Evolutionary conservation across 306 rosid species (phyloP), one percentile per base, ranked within the genome.

Genomic region (Boehmeria nivea): DNA sequence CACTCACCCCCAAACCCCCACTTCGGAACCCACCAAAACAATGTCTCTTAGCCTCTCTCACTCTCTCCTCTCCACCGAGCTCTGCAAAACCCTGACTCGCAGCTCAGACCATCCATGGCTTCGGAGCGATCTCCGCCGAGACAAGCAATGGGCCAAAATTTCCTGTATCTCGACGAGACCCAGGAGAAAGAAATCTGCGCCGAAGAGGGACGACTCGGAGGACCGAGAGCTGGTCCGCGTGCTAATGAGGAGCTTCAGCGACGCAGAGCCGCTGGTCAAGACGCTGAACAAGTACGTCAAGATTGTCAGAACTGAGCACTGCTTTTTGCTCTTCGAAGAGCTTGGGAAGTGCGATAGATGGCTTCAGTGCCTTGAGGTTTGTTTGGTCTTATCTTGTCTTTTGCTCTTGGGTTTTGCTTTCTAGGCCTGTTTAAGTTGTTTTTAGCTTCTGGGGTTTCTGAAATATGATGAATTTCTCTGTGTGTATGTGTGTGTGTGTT

Each of bases 361-460:
- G 96, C 85, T 82, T 36, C 91, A 84, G 59, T 90, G 91, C 86
- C 79, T 90, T 54, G 98, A 91, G 96, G 95, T 90, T 62, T 24
- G 65, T 37, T 11, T 38, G 52, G 51, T 60, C 33, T 44, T 26
- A 25, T n/a, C 10, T 34, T n/a, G 3, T 53, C 40, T 6, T 28
- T 8, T 25, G n/a, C 64, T 0, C 55, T 12, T 46, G 12, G 26
- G 2, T 1, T 36, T 36, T 0, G n/a, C n/a, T n/a, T n/a, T n/a
- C n/a, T n/a, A n/a, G n/a, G n/a, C n/a, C n/a, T n/a, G n/a, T n/a
- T n/a, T n/a, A n/a, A n/a, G n/a, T 34, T n/a, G 3, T 53, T 19
- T 6, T 28, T 8, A 36, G n/a, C 64, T 0, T 61, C 16, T 46
- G 12, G 26, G 2, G 8, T 36, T 36, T 0, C 12, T 23, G 20